These are phyloP conservation scores for Clonostachys chloroleuca DNA, from an alignment of 2,329 filamentous ascomycete species.

Conservation along the genomic window DNA sequence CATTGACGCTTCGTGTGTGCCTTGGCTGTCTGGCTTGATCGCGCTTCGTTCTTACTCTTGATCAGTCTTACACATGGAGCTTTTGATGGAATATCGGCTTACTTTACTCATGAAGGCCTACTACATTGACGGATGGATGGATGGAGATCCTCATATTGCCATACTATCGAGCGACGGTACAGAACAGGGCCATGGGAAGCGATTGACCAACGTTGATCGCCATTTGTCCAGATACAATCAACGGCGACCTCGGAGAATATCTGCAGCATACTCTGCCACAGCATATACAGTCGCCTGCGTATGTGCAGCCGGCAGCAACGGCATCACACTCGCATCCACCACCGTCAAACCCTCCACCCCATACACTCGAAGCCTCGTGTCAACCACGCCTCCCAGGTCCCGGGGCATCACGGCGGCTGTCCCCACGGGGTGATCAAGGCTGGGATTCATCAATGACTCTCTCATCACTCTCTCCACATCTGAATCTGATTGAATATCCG, in stretches of 20 bases:
- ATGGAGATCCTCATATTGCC: too few relatives aligned
- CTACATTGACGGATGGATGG: too few relatives aligned
- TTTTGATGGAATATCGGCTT: too few relatives aligned
- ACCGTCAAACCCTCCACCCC: slow-evolving; percentile 24
- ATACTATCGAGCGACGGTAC: too few relatives aligned
- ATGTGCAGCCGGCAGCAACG: slow-evolving; percentile 22
- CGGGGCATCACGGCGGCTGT: slow-evolving; percentile 24
- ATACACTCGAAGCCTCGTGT: slow-evolving; percentile 21
- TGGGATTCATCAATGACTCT: slow-evolving; percentile 8
- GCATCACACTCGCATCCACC: slow-evolving; percentile 27
- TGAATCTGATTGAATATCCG: slow-evolving; percentile 10
- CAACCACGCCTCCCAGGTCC: slow-evolving; percentile 25
- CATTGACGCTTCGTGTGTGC: too few relatives aligned
- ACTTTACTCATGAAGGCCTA: too few relatives aligned
- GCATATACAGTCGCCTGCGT: slow-evolving; percentile 19
- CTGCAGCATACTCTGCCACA: slow-evolving; percentile 21
- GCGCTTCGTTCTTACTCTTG: too few relatives aligned
- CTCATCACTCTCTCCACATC: slow-evolving; percentile 10
- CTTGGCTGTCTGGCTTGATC: too few relatives aligned
- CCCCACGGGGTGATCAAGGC: slow-evolving; percentile 15
- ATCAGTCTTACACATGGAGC: too few relatives aligned
- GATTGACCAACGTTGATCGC: too few relatives aligned
- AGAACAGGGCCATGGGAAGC: too few relatives aligned
- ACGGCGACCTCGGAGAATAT: background rate
- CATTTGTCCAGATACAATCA: too few relatives aligned